Base-by-base conservation (phyloP, 257 asterid genomes). In the Przewalskia tangutica region DNA sequence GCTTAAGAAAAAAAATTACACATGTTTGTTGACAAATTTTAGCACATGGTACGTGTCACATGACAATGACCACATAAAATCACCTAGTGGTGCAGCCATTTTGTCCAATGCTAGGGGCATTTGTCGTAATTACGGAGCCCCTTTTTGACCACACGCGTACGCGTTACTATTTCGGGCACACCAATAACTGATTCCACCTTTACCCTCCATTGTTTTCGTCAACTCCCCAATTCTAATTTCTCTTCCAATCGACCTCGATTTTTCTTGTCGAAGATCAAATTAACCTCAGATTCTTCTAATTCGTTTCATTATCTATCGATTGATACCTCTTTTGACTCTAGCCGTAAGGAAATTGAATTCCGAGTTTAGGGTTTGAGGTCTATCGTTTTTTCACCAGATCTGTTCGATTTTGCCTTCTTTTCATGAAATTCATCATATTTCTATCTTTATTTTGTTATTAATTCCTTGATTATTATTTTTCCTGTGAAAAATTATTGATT, bases 361-460 rank as follows among this genome's bases (percentile, higher is more conserved):
- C 63, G 59, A 83, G 89, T 77, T 81, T 86, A 86, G 87, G 89
- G 84, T 84, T 86, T 84, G 65, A 38, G 51, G 60, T 79, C 50
- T 55, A 54, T 62, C 50, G 42, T 4, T 7, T 81, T 77, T 54
- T 34, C 54, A 63, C 14, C 66, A 77, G 87, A 84, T 81, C 83
- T 77, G 46, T 77, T 34, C 14, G 76, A 81, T 84, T 44, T 38
- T 40, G 59, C 32, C 4, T 0, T 81, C 5, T 18, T n/a, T 81
- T 32, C 40, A 36, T 81, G 51, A 58, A 84, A 58, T 75, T 48
- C 6, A 56, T 14, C 18, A 0, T 12, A 62, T 77, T 56, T 75
- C 17, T 27, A 50, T 11, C 13, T 79, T 70, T 32, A 23, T 40
- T 82, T 58, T 58, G 64, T 59, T 77, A 55, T 34, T 82, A 27